phyloP scores from a whole-genome alignment of 2,329 filamentous ascomycete genomes.

The Penicillium sclerotigenum region DNA sequence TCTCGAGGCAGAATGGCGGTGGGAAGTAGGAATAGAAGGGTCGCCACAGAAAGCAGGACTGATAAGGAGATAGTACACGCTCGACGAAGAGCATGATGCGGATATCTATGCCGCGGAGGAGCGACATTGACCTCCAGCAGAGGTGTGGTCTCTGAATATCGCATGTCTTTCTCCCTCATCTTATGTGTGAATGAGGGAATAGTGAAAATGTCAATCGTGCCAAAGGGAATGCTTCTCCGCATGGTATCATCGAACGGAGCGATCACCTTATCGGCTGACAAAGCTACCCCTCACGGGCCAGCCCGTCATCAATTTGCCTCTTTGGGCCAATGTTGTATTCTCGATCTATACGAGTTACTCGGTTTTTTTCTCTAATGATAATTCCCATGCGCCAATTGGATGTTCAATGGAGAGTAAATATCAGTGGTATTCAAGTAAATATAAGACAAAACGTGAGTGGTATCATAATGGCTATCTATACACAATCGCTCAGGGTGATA shows the following conservation, averaged over 20 bases:
- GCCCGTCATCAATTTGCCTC: not conserved
- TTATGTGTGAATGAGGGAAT: slow-evolving; percentile 7
- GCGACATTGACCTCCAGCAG: slow-evolving; percentile 43
- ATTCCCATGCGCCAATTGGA: not conserved
- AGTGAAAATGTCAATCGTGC: not conserved
- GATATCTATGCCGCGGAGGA: slow-evolving; percentile 41
- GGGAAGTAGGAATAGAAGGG: slow-evolving; percentile 44
- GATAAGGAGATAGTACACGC: slow-evolving; percentile 42
- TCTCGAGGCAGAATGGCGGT: slow-evolving; percentile 38
- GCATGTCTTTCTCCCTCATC: slow-evolving; percentile 41
- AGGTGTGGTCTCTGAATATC: slow-evolving; percentile 41
- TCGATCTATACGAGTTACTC: not conserved
- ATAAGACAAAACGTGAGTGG: not conserved
- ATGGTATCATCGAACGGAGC: slow-evolving; percentile 3
- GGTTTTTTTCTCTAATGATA: not conserved
- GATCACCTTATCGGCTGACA: slow-evolving; percentile 13
- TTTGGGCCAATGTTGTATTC: not conserved
- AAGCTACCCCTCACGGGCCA: slow-evolving; percentile 2
- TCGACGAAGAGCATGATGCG: slow-evolving; percentile 42
- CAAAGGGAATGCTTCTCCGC: slow-evolving; percentile 6
- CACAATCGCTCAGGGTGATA: not conserved
- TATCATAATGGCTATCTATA: slow-evolving; percentile 5
- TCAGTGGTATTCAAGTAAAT: not conserved
- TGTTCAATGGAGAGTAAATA: not conserved
- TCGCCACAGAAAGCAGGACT: slow-evolving; percentile 36